Evolutionary conservation across 2,329 filamentous ascomycete genomes (phyloP).

Genomic region (Trichophyton schoenleinii): DNA sequence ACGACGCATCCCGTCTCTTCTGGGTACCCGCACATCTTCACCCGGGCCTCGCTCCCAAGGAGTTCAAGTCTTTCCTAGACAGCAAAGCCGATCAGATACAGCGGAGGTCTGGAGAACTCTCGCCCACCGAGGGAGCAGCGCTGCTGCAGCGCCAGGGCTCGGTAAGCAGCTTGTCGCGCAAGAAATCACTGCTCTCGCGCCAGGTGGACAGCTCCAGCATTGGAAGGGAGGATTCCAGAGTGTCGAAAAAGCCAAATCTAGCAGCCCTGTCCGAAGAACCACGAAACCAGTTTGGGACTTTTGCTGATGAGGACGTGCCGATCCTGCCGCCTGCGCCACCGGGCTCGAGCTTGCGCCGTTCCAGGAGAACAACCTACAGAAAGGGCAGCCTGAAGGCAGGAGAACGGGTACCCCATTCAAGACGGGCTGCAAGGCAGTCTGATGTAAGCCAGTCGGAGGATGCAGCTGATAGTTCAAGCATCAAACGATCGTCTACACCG

Average conservation of each 20-base stretch:
- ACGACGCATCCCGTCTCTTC: constrained; percentile 75
- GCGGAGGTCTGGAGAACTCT: constrained; percentile 62
- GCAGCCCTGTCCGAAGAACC: constrained; percentile 13
- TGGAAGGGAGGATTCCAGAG: constrained; percentile 4
- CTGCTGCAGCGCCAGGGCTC: constrained; percentile 43
- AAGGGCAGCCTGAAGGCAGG: constrained; percentile 75
- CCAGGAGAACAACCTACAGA: constrained; percentile 82
- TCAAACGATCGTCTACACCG: constrained; percentile 23
- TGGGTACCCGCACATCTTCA: constrained; percentile 95
- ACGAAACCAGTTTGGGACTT: constrained; percentile 4
- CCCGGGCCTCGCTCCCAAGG: constrained; percentile 84
- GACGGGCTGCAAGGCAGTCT: constrained; percentile 53
- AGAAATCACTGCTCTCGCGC: constrained; percentile 89
- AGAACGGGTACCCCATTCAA: constrained; percentile 61
- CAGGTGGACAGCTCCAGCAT: constrained; percentile 65
- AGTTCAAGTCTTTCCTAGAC: constrained; percentile 94
- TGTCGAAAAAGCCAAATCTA: constrained; percentile 6
- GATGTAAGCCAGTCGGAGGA: neutral
- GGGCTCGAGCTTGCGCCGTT: constrained; percentile 70
- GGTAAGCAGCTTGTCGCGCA: constrained; percentile 56
- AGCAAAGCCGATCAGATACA: constrained; percentile 84
- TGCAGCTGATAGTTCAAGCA: constrained; percentile 34
- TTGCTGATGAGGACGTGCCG: constrained; percentile 57
- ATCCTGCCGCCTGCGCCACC: constrained; percentile 65
- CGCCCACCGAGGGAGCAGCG: constrained; percentile 45